Evolutionary conservation across 2,329 filamentous ascomycete species (phyloP), one percentile per base, ranked within the genome.

Genomic region (Alternaria arbusti): DNA sequence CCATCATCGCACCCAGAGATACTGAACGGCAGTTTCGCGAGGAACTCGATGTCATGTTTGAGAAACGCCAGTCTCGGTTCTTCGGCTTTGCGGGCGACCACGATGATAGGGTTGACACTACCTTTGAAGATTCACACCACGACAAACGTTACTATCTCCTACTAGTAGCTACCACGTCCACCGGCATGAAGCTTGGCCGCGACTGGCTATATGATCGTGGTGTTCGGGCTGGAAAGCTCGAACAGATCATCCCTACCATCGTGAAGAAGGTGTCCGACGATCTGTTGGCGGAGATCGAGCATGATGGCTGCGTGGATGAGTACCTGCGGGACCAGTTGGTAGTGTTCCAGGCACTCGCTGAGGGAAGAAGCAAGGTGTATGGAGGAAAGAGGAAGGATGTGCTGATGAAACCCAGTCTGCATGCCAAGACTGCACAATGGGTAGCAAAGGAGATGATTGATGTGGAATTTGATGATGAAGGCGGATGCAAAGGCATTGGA

Each of bases 251-350:
- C 2, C 69, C 71, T 2, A 68, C 72, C 3, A 75, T 88, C 40
- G 80, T 83, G 5, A 75, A 81, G 28, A 73, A 74, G 8, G 85
- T 86, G 5, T 79, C 83, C 4, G 71, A 77, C 1, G 78, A 83
- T 10, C 74, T 89, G 32, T 69, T 81, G 1, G 52, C 67, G 1
- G 86, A 89, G 61, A 74, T 86, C 47, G 72, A 76, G 12, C 78
- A 82, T 61, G 80, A 78, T 0, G 82, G 84, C 0, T 85, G 82
- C 67, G 82, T 88, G 5, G 87, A 89, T 68, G 81, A 83, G 70
- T 81, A 83, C 64, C 82, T 88, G 82, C 78, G 85, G 46, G 88
- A 89, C 73, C 87, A 89, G 69, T 67, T 89, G 25, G 84, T 88
- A 1, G 81, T 89, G 1, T 89, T 88, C 61, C 86, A 89, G 70